A percentile compares a stretch with the other conserved stretches of the same genome.
Conservation (phyloP, 176 grass and related monocot species). For the Triticum dicoccoides region DNA sequence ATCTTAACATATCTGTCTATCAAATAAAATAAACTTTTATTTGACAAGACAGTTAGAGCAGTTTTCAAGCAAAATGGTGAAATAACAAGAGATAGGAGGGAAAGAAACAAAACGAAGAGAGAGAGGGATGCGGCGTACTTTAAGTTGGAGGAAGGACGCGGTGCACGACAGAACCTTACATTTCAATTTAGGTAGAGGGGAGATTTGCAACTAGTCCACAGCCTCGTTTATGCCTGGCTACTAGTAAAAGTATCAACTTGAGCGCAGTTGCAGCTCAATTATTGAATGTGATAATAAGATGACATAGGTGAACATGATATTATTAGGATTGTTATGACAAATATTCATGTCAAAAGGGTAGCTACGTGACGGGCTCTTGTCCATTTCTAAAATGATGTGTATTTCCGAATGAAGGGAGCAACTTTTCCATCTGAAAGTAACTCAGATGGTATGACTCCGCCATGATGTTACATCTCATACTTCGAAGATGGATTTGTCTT, state of each 20-base stretch:
- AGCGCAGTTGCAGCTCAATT: background rate
- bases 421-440: background rate
- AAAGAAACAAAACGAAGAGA: too few relatives aligned
- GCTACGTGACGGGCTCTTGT: background rate
- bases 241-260: background rate
- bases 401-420: background rate
- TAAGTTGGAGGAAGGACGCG: too few relatives aligned
- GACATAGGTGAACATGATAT: background rate
- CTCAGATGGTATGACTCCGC: background rate
- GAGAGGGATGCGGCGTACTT: too few relatives aligned
- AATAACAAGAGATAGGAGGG: too few relatives aligned
- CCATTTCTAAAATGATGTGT: background rate
- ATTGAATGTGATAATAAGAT: background rate
- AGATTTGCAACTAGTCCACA: background rate
- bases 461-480: background rate
- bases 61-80: too few relatives aligned
- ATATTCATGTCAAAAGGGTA: background rate
- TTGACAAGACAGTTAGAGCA: too few relatives aligned
- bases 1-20: too few relatives aligned
- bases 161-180: too few relatives aligned
- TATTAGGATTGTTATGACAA: background rate
- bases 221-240: background rate
- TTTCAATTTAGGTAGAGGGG: too few relatives aligned
- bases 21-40: too few relatives aligned
- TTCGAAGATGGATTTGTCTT: too few relatives aligned